Conservation (phyloP, 192 early-diverging fungal genomes). For the Linnemannia exigua region DNA sequence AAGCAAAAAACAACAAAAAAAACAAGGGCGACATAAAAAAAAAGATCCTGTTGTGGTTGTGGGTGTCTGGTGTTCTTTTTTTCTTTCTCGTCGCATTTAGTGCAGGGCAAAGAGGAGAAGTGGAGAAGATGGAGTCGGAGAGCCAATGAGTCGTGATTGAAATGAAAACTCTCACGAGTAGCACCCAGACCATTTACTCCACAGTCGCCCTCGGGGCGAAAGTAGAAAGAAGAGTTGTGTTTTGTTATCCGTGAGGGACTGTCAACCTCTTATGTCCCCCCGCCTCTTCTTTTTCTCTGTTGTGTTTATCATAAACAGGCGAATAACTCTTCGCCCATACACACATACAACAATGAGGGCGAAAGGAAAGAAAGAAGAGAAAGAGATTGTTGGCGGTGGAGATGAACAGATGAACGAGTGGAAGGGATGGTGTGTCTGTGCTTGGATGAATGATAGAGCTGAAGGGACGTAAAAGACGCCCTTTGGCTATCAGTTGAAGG, state of each 20-base stretch:
- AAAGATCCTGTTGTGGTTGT: not conserved
- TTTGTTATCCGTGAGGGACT: not conserved
- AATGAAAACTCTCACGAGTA: not conserved
- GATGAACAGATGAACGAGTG: not conserved
- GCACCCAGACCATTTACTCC: not conserved
- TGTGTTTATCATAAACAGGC: not conserved
- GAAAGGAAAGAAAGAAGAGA: not conserved
- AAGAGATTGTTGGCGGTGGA: not conserved
- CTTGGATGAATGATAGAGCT: not conserved
- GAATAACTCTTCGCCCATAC: slow-evolving; percentile 11
- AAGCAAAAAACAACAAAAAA: too few relatives aligned
- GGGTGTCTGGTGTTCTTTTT: not conserved
- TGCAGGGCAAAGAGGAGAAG: not conserved
- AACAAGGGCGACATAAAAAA: too few relatives aligned
- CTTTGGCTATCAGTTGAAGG: not conserved
- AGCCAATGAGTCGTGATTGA: not conserved
- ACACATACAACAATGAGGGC: not conserved
- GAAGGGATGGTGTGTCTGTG: not conserved
- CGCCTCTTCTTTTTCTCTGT: not conserved
- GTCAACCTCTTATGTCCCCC: not conserved
- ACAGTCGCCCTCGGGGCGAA: not conserved
- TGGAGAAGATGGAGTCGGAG: not conserved
- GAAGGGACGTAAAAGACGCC: not conserved
- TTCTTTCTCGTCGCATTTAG: not conserved
- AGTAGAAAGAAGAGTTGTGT: not conserved